Evolutionary conservation across 768 basidiomycete species (phyloP).

Genomic region (Tulasnella sp.): DNA sequence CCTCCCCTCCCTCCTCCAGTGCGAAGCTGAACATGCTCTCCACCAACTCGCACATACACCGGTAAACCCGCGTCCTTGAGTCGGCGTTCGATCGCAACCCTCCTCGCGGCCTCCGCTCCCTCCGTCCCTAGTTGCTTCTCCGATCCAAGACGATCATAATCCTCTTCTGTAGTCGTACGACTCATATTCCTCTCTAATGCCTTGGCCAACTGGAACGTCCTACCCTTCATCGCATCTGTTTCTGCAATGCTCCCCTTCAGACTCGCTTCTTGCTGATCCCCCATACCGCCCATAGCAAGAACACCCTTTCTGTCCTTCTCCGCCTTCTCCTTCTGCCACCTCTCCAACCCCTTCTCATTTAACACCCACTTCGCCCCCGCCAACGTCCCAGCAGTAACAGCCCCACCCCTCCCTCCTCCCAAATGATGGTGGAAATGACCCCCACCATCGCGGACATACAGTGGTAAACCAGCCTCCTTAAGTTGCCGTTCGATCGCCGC

Average conservation of each 20-base stretch:
- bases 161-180: no score
- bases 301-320: neutral
- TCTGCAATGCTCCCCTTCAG: neutral
- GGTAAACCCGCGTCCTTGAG: conserved; percentile 41
- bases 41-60: conserved; percentile 37
- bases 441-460: conserved; percentile 37
- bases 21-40: neutral
- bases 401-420: neutral
- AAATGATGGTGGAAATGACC: neutral
- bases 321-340: neutral
- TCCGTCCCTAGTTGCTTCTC: no score
- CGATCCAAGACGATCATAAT: no score
- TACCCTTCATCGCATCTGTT: neutral
- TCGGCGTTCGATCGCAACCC: conserved; percentile 39
- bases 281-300: neutral
- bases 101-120: conserved; percentile 18
- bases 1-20: neutral
- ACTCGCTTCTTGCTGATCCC: neutral
- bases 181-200: neutral
- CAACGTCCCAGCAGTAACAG: neutral
- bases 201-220: neutral
- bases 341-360: neutral
- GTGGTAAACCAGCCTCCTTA: conserved; percentile 35
- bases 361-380: neutral
- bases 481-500: conserved; percentile 46